Conservation (phyloP, 2,329 filamentous ascomycete genomes). For the Phoma sp. region DNA sequence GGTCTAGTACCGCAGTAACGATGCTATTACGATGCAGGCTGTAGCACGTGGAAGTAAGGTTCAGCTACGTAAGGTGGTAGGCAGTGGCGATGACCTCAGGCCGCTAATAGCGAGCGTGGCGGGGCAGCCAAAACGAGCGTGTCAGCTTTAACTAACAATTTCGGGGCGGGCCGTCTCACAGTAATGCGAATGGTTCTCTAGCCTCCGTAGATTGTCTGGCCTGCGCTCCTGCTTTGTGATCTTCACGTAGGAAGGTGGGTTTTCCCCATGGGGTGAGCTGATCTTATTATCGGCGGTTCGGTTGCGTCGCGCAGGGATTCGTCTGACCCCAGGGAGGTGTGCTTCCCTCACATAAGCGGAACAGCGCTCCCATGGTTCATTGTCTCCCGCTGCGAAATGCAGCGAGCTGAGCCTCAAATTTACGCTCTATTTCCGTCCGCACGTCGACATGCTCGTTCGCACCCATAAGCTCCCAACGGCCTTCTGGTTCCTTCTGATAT, state of each 20-base stretch:
- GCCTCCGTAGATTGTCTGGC: neutral
- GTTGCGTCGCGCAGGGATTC: conserved; percentile 4
- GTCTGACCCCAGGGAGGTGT: conserved; percentile 15
- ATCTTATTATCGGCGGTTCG: conserved; percentile 7
- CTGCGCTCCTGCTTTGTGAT: neutral
- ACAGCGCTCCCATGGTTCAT: conserved; percentile 20
- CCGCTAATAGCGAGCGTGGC: no score
- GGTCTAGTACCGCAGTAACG: no score
- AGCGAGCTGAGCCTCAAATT: conserved; percentile 9
- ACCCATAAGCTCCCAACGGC: conserved; percentile 32
- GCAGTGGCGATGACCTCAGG: neutral
- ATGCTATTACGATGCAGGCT: neutral
- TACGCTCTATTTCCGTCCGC: neutral
- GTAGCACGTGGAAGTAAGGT: neutral
- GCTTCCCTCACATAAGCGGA: conserved; percentile 22
- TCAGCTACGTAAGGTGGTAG: neutral
- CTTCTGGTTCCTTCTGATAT: conserved; percentile 31
- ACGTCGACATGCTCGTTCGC: conserved; percentile 35
- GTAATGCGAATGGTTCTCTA: neutral
- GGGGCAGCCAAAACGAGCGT: no score
- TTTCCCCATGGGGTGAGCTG: neutral
- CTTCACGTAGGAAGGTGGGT: neutral
- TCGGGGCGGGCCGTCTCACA: no score
- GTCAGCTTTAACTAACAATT: no score
- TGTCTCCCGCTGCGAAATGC: conserved; percentile 20